Evolutionary conservation across 2,329 filamentous ascomycete genomes (phyloP), one percentile per base, ranked within the genome.

Genomic region (Colletotrichum sp.): DNA sequence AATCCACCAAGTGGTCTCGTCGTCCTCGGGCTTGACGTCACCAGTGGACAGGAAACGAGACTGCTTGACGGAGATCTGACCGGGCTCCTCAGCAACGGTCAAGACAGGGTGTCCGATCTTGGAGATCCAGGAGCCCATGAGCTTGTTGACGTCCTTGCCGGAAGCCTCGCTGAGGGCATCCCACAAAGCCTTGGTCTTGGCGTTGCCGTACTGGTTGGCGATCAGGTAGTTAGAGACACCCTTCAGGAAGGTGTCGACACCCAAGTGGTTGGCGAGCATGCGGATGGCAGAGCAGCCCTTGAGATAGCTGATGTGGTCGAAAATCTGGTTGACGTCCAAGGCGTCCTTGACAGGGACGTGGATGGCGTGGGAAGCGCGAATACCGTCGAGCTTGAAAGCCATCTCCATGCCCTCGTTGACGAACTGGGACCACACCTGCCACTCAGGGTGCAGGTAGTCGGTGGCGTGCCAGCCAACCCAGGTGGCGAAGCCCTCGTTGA

Each of bases 351-450:
- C 97, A 1, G 95, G 94, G 8, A 99, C 97, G 83, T 99, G 96
- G 78, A 99, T 98, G 11, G 97, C 94, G 83, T 99, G 97, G 64
- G 95, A 98, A 55, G 95, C 94, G 61, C 97, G 93, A 77, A 99
- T 91, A 59, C 94, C 93, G 81, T 99, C 97, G 34, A 99, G 91
- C 77, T 92, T 90, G 84, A 98, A 97, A 71, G 96, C 96, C 87
- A 92, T 92, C 89, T 98, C 95, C 87, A 98, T 94, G 79, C 94
- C 94, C 87, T 98, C 97, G 85, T 95, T 95, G 79, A 98, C 95
- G 85, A 98, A 99, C 85, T 98, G 96, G 72, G 94, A 93, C 97
- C 97, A 99, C 36, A 98, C 94, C 79, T 98, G 93, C 96, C 97
- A 98, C 78, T 98, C 96, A 5, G 97, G 97, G 84, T 98, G 95